A percentile compares a stretch with the other conserved stretches of the same genome.
Conservation (phyloP, 345 rosid species). For the Conringia planisiliqua region DNA sequence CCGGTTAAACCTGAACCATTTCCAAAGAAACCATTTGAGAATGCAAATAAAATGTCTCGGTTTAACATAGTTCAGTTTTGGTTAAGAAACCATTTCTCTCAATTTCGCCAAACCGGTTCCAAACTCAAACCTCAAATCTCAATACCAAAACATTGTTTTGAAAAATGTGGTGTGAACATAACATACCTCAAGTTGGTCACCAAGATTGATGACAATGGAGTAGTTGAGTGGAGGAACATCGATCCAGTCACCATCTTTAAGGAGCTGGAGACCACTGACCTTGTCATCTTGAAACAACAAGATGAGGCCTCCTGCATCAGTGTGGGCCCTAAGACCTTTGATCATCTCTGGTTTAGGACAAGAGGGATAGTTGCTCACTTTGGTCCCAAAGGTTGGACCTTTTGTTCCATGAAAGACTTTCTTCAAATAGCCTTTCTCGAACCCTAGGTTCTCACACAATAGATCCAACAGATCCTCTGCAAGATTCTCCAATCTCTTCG, state of each 20-base stretch:
- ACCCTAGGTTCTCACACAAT: conserved; percentile 74
- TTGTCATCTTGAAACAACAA: conserved; percentile 86
- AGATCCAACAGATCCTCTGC: conserved; percentile 68
- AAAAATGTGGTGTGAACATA: conserved; percentile 14
- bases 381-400: conserved; percentile 86
- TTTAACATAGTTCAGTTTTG: background rate
- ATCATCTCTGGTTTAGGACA: conserved; percentile 92
- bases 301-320: conserved; percentile 95
- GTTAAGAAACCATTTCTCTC: background rate
- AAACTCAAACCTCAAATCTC: background rate
- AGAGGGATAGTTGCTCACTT: conserved; percentile 88
- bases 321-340: conserved; percentile 93
- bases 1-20: background rate
- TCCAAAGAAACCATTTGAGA: background rate
- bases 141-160: background rate
- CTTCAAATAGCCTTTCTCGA: conserved; percentile 81
- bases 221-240: conserved; percentile 82
- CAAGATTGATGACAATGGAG: conserved; percentile 88
- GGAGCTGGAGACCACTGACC: conserved; percentile 95
- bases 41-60: background rate
- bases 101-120: background rate
- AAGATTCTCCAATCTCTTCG: conserved; percentile 52
- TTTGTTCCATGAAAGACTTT: conserved; percentile 63
- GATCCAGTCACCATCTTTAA: conserved; percentile 85
- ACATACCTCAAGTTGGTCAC: conserved; percentile 90